These are phyloP conservation scores for Exophiala xenobiotica DNA, from an alignment of 2,329 filamentous ascomycete species.

Conservation along the genomic window DNA sequence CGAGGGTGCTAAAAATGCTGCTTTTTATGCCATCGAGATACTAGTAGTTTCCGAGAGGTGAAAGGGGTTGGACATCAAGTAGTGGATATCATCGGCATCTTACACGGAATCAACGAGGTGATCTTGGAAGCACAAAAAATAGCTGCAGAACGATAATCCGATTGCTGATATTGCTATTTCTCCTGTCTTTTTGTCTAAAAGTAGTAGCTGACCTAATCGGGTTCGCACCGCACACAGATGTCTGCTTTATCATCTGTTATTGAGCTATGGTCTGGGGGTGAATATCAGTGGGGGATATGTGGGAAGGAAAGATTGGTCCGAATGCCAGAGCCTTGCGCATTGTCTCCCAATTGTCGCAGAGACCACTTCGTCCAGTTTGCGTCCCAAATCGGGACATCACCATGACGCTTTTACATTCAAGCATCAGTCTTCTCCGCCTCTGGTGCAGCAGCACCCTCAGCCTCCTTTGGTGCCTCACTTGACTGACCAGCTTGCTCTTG, in stretches of 20 bases:
- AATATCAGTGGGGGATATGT: slow-evolving; percentile 21
- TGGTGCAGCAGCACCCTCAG: slow-evolving; percentile 23
- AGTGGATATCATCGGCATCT: too few species aligned
- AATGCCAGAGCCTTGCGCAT: slow-evolving; percentile 8
- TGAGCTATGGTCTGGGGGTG: slow-evolving; percentile 18
- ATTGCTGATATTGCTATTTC: slow-evolving; percentile 25
- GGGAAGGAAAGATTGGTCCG: slow-evolving; percentile 23
- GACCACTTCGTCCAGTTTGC: slow-evolving; percentile 5
- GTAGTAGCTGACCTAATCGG: slow-evolving; percentile 21
- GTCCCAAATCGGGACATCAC: slow-evolving; percentile 5
- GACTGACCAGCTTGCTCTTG: slow-evolving; percentile 48
- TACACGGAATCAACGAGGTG: too few species aligned
- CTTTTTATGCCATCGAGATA: too few species aligned
- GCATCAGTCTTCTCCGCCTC: slow-evolving; percentile 31
- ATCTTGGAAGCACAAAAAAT: too few species aligned
- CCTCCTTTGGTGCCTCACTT: slow-evolving; percentile 31
- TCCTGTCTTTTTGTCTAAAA: slow-evolving; percentile 25
- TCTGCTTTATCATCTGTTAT: slow-evolving; percentile 22
- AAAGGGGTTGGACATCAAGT: too few species aligned
- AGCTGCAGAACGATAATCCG: slow-evolving; percentile 16
- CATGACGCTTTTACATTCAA: slow-evolving; percentile 8
- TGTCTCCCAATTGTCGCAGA: slow-evolving; percentile 15
- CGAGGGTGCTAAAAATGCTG: too few species aligned
- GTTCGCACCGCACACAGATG: slow-evolving; percentile 18
- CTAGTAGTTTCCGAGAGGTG: too few species aligned